phyloP scores from a whole-genome alignment of 2,329 filamentous ascomycete species.

The Zasmidium cellare region DNA sequence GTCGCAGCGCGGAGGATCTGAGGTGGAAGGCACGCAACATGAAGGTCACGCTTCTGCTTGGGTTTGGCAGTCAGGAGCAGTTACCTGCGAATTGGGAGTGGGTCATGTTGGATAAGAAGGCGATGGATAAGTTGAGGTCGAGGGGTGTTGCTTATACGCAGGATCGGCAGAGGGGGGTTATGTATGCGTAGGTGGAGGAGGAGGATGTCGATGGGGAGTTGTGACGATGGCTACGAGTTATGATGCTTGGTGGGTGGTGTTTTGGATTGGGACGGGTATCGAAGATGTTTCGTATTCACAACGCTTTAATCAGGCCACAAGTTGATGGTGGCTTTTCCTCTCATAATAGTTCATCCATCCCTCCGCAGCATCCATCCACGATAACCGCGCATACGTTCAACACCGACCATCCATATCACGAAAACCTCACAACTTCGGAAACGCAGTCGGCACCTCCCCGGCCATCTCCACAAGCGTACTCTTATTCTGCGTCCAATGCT shows the following conservation, averaged over 20 bases:
- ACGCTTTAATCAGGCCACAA: too few relatives aligned
- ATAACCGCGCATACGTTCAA: too few relatives aligned
- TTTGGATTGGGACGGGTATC: too few relatives aligned
- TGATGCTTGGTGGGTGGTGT: too few relatives aligned
- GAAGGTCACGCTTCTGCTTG: slow-evolving; percentile 48
- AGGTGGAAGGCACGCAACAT: slow-evolving; percentile 53
- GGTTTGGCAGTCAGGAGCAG: slow-evolving; percentile 18
- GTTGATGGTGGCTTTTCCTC: too few relatives aligned
- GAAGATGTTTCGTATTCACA: too few relatives aligned
- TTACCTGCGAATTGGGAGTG: slow-evolving; percentile 45
- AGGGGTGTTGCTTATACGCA: slow-evolving; percentile 32
- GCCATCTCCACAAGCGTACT: slow-evolving; percentile 84
- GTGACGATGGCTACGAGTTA: too few relatives aligned
- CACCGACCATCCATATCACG: too few relatives aligned
- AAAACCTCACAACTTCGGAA: slow-evolving; percentile 44
- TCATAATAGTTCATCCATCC: too few relatives aligned
- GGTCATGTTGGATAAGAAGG: slow-evolving; percentile 45
- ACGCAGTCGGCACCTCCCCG: slow-evolving; percentile 69
- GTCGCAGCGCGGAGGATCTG: slow-evolving; percentile 52
- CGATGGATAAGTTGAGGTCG: slow-evolving; percentile 34
- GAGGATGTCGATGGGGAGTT: too few relatives aligned
- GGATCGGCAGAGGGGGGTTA: slow-evolving; percentile 7
- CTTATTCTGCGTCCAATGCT: slow-evolving; percentile 83
- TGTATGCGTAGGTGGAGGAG: too few relatives aligned
- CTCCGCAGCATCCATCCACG: too few relatives aligned